Evolutionary conservation across 441 rosid genomes (phyloP), one percentile per base, ranked within the genome.

Genomic region (Arabidopsis lyrata): DNA sequence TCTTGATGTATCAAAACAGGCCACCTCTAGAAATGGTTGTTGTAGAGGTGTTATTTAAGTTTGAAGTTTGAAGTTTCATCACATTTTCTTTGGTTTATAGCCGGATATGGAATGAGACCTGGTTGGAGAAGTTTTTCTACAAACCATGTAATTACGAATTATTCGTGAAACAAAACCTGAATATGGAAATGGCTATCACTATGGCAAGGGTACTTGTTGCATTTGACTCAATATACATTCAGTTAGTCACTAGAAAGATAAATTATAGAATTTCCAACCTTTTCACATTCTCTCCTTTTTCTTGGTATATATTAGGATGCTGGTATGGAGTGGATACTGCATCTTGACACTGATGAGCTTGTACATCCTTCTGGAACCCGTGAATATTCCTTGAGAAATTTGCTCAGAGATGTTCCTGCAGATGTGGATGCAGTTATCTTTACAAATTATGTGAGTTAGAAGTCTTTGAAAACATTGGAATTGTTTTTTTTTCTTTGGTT

Each of bases 121-220:
- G 98, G 98, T 74, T 93, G 80, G 63, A 90, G n/a, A 85, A 80
- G 87, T 90, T 90, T 85, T 91, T 93, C 82, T 91, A 81, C 83
- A 93, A 91, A 82, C 98, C 97, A 5, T 93, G 97, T 81, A 93
- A 91, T 71, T 85, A 91, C 42, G 98, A 93, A 75, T 76, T 93
- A 79, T 93, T 93, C 69, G 98, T 93, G 77, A 93, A 93, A 84
- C 98, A 93, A 78, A 84, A 91, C 38, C 87, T 93, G 77, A 87
- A 93, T 75, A 93, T 93, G 98, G 98, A 93, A 86, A 91, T 91
- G 96, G 95, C 91, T 11, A 89, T 92, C 62, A 84, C 81, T 81
- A 87, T 87, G 92, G 97, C 96, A 76, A 84, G 90, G 96, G 98
- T 93, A 90, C 73, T 79, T 69, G 53, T 73, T 79, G 42, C 56